These are phyloP conservation scores for Tetrastigma voinierianum DNA, from an alignment of 164 flowering plant genomes.

Conservation along the genomic window DNA sequence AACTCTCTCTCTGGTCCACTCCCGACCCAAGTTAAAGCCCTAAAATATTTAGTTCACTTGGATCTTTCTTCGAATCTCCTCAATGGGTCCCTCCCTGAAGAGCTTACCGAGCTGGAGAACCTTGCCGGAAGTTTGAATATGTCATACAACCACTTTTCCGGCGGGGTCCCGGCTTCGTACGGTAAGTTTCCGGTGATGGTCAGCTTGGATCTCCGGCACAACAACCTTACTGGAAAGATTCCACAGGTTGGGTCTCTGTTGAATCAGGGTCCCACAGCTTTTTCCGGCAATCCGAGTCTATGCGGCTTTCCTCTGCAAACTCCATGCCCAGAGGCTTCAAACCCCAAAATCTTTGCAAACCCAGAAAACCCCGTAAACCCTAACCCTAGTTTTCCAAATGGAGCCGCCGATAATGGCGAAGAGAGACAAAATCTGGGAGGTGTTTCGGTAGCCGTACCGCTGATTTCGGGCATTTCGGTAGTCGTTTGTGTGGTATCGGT, in stretches of 20 bases:
- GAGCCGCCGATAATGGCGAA: not conserved
- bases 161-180: slow-evolving; percentile 64
- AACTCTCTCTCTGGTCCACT: slow-evolving; percentile 67
- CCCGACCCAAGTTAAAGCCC: slow-evolving; percentile 44
- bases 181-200: slow-evolving; percentile 65
- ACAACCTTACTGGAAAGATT: slow-evolving; percentile 72
- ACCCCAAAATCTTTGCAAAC: slow-evolving; percentile 19
- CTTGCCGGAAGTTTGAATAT: slow-evolving; percentile 71
- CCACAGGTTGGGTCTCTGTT: slow-evolving; percentile 74
- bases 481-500: slow-evolving; percentile 48
- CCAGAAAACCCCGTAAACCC: slow-evolving; percentile 24
- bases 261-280: slow-evolving; percentile 95
- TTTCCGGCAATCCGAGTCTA: slow-evolving; percentile 74
- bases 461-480: slow-evolving; percentile 56
- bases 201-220: slow-evolving; percentile 72
- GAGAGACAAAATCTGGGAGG: slow-evolving; percentile 11
- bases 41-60: slow-evolving; percentile 36
- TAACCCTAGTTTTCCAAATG: slow-evolving; percentile 9
- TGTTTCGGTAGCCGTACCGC: slow-evolving; percentile 38
- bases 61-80: slow-evolving; percentile 74
- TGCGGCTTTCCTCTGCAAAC: slow-evolving; percentile 81
- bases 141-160: slow-evolving; percentile 65
- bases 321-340: slow-evolving; percentile 51
- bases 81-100: slow-evolving; percentile 67
- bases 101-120: slow-evolving; percentile 34